These are phyloP conservation scores for Candida insectorum DNA, from an alignment of 805 yeast species.

Conservation along the genomic window DNA sequence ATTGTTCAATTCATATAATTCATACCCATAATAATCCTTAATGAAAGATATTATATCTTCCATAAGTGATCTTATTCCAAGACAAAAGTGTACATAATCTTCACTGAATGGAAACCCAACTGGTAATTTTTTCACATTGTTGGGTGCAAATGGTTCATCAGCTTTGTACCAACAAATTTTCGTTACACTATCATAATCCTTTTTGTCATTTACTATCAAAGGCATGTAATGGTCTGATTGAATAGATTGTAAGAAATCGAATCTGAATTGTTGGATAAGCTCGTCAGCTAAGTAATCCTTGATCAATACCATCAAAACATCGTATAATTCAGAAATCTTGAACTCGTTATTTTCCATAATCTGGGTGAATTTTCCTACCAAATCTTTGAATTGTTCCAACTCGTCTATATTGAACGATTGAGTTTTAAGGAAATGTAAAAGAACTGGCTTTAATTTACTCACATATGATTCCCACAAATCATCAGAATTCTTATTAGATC, in stretches of 20 bases:
- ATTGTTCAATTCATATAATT: slow-evolving; percentile 53
- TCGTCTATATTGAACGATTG: slow-evolving; percentile 38
- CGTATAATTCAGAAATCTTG: slow-evolving; percentile 56
- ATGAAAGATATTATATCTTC: slow-evolving; percentile 63
- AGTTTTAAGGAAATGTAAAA: slow-evolving; percentile 46
- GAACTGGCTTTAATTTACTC: slow-evolving; percentile 56
- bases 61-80: slow-evolving; percentile 64
- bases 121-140: slow-evolving; percentile 51
- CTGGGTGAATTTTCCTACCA: slow-evolving; percentile 68
- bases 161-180: slow-evolving; percentile 68
- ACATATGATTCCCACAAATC: slow-evolving; percentile 75
- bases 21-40: slow-evolving; percentile 61
- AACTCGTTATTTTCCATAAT: slow-evolving; percentile 72
- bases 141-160: slow-evolving; percentile 44
- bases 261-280: slow-evolving; percentile 51
- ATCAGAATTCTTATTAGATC: slow-evolving; percentile 57
- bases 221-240: slow-evolving; percentile 89
- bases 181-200: slow-evolving; percentile 61
- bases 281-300: slow-evolving; percentile 55
- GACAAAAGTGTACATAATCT: slow-evolving; percentile 82
- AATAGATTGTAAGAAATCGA: slow-evolving; percentile 59
- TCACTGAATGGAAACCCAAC: slow-evolving; percentile 77
- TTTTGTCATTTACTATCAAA: slow-evolving; percentile 57
- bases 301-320: slow-evolving; percentile 56
- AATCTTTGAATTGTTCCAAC: slow-evolving; percentile 53